These are phyloP conservation scores for Hymenoscyphus fructigenus DNA, from an alignment of 2,329 filamentous ascomycete species.

Conservation along the genomic window DNA sequence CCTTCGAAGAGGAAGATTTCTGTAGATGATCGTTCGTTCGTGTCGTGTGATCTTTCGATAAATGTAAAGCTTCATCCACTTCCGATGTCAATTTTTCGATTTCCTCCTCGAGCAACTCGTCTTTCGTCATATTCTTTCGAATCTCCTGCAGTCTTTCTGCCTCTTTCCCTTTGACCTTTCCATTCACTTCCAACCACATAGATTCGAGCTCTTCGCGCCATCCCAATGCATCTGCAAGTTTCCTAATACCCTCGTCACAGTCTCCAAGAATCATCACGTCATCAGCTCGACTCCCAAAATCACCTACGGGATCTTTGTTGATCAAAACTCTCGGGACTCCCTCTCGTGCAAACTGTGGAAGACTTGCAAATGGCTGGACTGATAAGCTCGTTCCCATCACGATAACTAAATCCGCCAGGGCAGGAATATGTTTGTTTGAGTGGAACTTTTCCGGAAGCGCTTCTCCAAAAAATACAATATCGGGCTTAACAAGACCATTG, in stretches of 20 bases:
- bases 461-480: conserved; percentile 85
- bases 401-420: conserved; percentile 72
- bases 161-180: conserved; percentile 51
- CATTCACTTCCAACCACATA: conserved; percentile 69
- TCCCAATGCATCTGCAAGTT: conserved; percentile 75
- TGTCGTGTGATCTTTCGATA: conserved; percentile 33
- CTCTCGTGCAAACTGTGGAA: conserved; percentile 64
- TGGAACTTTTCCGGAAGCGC: conserved; percentile 65
- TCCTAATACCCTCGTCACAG: conserved; percentile 79
- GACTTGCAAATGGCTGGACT: conserved; percentile 84
- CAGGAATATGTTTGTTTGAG: conserved; percentile 52
- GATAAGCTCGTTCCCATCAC: conserved; percentile 85
- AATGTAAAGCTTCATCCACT: conserved; percentile 37
- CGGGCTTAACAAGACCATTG: conserved; percentile 73
- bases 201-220: conserved; percentile 82
- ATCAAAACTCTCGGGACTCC: conserved; percentile 76
- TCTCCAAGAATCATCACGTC: conserved; percentile 82
- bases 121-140: conserved; percentile 38
- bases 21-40: conserved; percentile 31
- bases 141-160: conserved; percentile 19
- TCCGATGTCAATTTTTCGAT: conserved; percentile 39
- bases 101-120: conserved; percentile 47
- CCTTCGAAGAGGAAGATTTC: conserved; percentile 3
- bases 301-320: conserved; percentile 81
- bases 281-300: conserved; percentile 72